Evolutionary conservation across 2,329 filamentous ascomycete genomes (phyloP).

Genomic region (Coniochaeta sp.): DNA sequence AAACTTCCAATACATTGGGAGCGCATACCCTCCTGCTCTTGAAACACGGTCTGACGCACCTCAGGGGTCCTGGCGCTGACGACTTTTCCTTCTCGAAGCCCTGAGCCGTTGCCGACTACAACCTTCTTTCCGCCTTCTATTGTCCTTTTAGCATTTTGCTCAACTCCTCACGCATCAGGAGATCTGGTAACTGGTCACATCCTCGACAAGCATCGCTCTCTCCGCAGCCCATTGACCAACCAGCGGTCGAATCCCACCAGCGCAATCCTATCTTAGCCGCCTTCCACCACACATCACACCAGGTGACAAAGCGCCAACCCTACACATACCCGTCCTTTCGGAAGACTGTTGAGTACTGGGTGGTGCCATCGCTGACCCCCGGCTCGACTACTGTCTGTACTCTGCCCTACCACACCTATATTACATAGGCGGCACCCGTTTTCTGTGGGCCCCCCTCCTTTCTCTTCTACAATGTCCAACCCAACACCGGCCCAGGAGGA

Average conservation of each 20-base stretch:
- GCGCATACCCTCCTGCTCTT: neutral
- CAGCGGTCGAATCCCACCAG: neutral
- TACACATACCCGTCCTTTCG: neutral
- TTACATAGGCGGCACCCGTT: conserved; percentile 19
- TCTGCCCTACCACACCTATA: conserved; percentile 21
- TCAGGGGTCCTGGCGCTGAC: neutral
- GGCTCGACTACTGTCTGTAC: neutral
- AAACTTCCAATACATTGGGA: neutral
- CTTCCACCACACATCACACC: neutral
- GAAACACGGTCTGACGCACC: conserved; percentile 1
- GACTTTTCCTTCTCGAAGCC: neutral
- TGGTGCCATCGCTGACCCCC: neutral
- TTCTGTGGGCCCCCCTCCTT: conserved; percentile 6
- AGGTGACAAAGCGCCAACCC: neutral
- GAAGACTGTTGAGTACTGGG: neutral
- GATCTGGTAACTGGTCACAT: neutral
- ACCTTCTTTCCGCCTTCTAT: neutral
- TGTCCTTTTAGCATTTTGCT: neutral
- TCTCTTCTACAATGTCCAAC: conserved; percentile 40
- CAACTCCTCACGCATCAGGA: neutral
- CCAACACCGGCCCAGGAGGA: conserved; percentile 57
- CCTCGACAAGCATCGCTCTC: neutral
- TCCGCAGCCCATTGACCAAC: neutral
- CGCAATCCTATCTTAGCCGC: neutral
- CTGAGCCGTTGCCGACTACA: neutral